A percentile compares a stretch with the other conserved stretches of the same genome.
Evolutionary conservation across 345 rosid genomes (phyloP).

Genomic region (Laguncularia racemosa): DNA sequence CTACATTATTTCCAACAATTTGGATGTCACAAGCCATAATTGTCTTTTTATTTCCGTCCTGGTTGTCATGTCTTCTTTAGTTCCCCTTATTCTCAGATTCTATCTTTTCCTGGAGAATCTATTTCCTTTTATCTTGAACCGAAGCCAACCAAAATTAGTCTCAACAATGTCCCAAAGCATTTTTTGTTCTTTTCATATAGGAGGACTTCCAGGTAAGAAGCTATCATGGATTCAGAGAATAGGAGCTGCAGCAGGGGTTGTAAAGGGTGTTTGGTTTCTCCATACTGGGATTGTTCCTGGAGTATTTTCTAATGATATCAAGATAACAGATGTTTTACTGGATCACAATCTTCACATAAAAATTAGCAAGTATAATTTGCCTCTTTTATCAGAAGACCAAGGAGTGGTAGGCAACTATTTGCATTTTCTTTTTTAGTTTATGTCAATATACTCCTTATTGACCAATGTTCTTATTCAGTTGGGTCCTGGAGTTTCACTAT

Average conservation of each 20-base stretch:
- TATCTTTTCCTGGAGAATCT: background rate
- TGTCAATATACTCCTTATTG: background rate
- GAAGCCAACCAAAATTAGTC: background rate
- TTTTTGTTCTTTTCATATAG: constrained; percentile 4
- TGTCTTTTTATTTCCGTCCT: no score
- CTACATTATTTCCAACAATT: no score
- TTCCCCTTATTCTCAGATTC: no score
- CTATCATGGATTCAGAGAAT: constrained; percentile 43
- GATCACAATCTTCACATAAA: constrained; percentile 42
- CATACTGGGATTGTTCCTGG: constrained; percentile 58
- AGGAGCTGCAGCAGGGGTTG: constrained; percentile 35
- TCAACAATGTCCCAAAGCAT: background rate
- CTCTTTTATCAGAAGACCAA: constrained; percentile 27
- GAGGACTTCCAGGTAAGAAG: constrained; percentile 17
- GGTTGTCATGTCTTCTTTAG: background rate
- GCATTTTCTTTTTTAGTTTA: no score
- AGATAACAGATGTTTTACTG: constrained; percentile 45
- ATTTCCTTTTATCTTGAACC: background rate
- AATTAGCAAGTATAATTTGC: constrained; percentile 37
- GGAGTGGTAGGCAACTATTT: constrained; percentile 13
- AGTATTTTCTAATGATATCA: constrained; percentile 32
- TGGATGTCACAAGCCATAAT: no score
- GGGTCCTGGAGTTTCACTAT: background rate
- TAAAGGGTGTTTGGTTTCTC: constrained; percentile 52
- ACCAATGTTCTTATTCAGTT: constrained; percentile 5